Evolutionary conservation across 257 asterid species (phyloP).

Genomic region (Verbascum thapsus): DNA sequence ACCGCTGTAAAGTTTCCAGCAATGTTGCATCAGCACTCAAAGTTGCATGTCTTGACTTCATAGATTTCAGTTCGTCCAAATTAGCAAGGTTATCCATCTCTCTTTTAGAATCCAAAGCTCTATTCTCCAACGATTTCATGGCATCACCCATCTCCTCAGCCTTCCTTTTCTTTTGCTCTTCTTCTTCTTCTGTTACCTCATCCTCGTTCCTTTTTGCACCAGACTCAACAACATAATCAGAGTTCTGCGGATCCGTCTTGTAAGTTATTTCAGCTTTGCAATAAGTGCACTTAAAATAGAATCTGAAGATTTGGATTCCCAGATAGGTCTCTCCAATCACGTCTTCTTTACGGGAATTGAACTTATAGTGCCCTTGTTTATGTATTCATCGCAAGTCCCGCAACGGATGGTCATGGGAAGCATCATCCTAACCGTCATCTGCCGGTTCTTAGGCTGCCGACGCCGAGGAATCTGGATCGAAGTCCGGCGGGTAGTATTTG

Average conservation of each 20-base stretch:
- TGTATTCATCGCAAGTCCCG: constrained; percentile 77
- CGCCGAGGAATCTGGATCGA: constrained; percentile 95
- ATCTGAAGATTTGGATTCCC: constrained; percentile 87
- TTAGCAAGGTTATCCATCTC: constrained; percentile 95
- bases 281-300: constrained; percentile 84
- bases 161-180: constrained; percentile 55
- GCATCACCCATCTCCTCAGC: constrained; percentile 98
- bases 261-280: constrained; percentile 84
- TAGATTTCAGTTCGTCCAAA: constrained; percentile 90
- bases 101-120: constrained; percentile 77
- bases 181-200: constrained; percentile 86
- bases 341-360: constrained; percentile 89
- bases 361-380: constrained; percentile 80
- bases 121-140: constrained; percentile 91
- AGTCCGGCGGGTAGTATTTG: constrained; percentile 94
- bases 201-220: constrained; percentile 83
- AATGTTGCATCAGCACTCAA: constrained; percentile 87
- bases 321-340: constrained; percentile 82
- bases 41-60: constrained; percentile 89
- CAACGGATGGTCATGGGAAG: constrained; percentile 93
- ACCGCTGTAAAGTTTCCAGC: constrained; percentile 75
- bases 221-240: constrained; percentile 83
- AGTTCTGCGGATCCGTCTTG: constrained; percentile 92
- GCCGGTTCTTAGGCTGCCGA: constrained; percentile 71
- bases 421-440: constrained; percentile 88